Base-by-base conservation (phyloP, 2,329 filamentous ascomycete species). In the Penicillium polonicum region DNA sequence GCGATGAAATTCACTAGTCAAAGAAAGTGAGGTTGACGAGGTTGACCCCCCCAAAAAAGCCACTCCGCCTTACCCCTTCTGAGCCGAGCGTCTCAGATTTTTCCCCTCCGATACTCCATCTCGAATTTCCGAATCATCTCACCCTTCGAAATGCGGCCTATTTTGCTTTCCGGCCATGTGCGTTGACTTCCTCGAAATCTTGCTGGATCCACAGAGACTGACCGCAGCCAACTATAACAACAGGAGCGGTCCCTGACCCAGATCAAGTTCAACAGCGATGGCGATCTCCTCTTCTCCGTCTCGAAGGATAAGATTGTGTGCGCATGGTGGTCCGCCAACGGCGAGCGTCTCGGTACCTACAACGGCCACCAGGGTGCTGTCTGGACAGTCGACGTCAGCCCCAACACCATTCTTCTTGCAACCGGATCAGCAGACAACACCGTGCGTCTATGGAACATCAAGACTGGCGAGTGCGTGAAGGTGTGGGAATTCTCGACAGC, bases 341-440 rank as follows among this genome's bases (percentile, higher is more conserved):
- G 94, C 80, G 94, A 99, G 83, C 90, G 94, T 72, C 85, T 97
- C 71, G 94, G 94, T 72, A 94, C 93, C 70, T 99, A 97, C 82
- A 88, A 91, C 75, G 94, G 94, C 77, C 94, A 99, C 80, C 89
- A 95, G 78, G 94, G 94, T 80, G 93, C 94, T 70, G 90, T 99
- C 82, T 99, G 94, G 94, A 97, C 94, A 62, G 90, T 99, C 78
- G 94, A 99, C 75, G 89, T 96, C 73, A 91, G 96, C 80, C 92
- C 93, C 65, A 92, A 92, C 71, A 90, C 89, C 64, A 91, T 90
- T 71, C 86, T 99, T 73, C 88, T 97, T 74, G 94, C 93, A 73
- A 95, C 91, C 61, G 94, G 94, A 71, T 94, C 92, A 69, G 94
- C 94, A 78, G 94, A 99, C 82, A 97, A 97, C 84, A 97, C 93